These are phyloP conservation scores for Geranomyces variabilis DNA, from an alignment of 192 early-diverging fungal species.

Conservation along the genomic window DNA sequence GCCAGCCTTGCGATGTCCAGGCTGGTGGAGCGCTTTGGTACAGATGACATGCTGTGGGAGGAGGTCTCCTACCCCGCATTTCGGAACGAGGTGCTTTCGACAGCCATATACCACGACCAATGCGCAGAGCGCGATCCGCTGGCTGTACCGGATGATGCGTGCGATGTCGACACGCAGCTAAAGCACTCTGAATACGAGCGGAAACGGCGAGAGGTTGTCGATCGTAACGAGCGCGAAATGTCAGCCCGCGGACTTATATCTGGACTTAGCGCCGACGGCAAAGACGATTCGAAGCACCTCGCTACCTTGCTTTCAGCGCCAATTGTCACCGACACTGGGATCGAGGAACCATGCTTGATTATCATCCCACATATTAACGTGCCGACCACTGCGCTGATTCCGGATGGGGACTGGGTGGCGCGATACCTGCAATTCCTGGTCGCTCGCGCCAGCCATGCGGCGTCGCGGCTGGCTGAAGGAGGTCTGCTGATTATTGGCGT, in stretches of 20 bases:
- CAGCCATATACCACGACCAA: conserved; percentile 21
- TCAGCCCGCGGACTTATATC: conserved; percentile 70
- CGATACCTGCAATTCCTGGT: conserved; percentile 40
- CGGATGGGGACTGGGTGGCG: conserved; percentile 27
- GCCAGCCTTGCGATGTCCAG: conserved; percentile 71
- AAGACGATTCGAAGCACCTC: conserved; percentile 38
- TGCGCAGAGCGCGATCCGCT: conserved; percentile 32
- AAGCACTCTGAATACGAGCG: neutral
- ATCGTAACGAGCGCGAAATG: conserved; percentile 35
- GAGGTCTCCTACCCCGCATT: conserved; percentile 58
- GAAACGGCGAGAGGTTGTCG: neutral
- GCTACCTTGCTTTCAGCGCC: conserved; percentile 25
- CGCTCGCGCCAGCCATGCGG: conserved; percentile 27
- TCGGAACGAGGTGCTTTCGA: conserved; percentile 19
- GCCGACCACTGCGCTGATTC: conserved; percentile 35
- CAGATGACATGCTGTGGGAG: conserved; percentile 79
- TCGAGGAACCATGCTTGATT: conserved; percentile 24
- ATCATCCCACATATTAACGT: conserved; percentile 45
- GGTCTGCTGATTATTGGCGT: conserved; percentile 44
- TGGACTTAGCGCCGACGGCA: conserved; percentile 57
- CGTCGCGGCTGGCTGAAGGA: conserved; percentile 23
- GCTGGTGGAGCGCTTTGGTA: conserved; percentile 77
- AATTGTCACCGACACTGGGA: neutral
- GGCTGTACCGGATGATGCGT: neutral
- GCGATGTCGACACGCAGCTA: neutral